Percentiles rank a stretch among this genome's conserved stretches.
Conservation (phyloP, 257 asterid genomes). For the Nicotiana noctiflora region DNA sequence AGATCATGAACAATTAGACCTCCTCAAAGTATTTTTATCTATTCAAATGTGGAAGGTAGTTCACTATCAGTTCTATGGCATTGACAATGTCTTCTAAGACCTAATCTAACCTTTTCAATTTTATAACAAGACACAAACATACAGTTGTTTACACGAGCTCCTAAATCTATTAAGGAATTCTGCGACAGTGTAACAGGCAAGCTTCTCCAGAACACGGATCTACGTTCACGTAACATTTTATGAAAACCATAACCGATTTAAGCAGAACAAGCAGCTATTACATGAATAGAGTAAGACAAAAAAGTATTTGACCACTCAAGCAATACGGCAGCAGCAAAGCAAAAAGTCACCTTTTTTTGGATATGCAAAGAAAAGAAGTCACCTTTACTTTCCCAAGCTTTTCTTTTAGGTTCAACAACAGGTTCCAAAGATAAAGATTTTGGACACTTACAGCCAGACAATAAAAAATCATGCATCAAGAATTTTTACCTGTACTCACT, state of each 20-base stretch:
- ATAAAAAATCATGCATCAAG: not conserved
- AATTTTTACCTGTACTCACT: not conserved
- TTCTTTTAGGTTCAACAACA: not conserved
- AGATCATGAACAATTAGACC: not conserved
- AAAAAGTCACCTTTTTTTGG: not conserved
- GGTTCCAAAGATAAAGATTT: not conserved
- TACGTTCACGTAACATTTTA: not conserved
- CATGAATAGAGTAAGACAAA: not conserved
- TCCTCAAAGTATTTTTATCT: not conserved
- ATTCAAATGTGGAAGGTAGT: not conserved
- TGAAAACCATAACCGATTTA: not conserved
- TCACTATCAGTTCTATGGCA: not conserved
- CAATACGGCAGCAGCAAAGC: not conserved
- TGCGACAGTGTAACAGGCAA: not conserved
- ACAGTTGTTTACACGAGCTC: not conserved
- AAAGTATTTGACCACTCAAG: not conserved
- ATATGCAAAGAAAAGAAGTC: not conserved
- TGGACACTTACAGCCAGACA: not conserved
- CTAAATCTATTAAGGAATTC: not conserved
- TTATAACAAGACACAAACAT: not conserved
- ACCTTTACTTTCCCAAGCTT: not conserved
- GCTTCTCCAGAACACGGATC: not conserved
- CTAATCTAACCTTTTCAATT: not conserved
- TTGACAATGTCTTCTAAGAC: not conserved
- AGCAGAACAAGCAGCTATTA: not conserved